phyloP scores from a whole-genome alignment of 169 alveolate genomes.

The Eimeria sp. region DNA sequence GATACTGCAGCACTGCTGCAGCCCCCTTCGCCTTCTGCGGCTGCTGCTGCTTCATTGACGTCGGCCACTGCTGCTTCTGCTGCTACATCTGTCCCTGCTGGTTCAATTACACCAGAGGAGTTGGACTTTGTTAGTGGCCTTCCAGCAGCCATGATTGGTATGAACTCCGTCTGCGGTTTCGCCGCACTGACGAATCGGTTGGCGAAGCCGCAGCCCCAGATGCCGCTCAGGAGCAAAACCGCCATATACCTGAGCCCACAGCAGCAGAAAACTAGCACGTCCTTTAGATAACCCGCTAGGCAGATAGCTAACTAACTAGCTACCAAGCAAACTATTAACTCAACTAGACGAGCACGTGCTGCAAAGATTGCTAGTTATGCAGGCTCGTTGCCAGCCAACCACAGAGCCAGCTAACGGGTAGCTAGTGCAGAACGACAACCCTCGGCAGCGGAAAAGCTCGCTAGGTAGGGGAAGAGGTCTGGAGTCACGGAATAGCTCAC shows the following conservation, averaged over 20 bases:
- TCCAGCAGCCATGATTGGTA: neutral
- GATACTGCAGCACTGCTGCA: neutral
- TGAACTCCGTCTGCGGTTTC: neutral
- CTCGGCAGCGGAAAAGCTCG: neutral
- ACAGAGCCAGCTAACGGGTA: neutral
- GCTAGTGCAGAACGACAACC: neutral
- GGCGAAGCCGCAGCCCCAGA: slow-evolving; percentile 63
- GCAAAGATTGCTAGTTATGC: neutral
- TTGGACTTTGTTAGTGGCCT: neutral
- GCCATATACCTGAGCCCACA: slow-evolving; percentile 7
- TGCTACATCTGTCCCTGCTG: neutral
- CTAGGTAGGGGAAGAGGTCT: neutral
- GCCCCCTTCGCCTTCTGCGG: neutral
- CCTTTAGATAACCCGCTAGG: neutral
- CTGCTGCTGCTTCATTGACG: neutral
- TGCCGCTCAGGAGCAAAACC: neutral
- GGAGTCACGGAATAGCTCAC: neutral
- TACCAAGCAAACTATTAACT: no score
- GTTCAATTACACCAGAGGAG: neutral
- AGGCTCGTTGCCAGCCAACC: neutral
- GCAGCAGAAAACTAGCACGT: neutral
- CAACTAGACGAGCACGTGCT: no score
- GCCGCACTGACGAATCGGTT: neutral
- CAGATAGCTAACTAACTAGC: neutral
- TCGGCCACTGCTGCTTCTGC: neutral